Percentiles rank a stretch among this genome's conserved stretches.
phyloP scores from a whole-genome alignment of 768 basidiomycete genomes.

The Suillus brevipes region DNA sequence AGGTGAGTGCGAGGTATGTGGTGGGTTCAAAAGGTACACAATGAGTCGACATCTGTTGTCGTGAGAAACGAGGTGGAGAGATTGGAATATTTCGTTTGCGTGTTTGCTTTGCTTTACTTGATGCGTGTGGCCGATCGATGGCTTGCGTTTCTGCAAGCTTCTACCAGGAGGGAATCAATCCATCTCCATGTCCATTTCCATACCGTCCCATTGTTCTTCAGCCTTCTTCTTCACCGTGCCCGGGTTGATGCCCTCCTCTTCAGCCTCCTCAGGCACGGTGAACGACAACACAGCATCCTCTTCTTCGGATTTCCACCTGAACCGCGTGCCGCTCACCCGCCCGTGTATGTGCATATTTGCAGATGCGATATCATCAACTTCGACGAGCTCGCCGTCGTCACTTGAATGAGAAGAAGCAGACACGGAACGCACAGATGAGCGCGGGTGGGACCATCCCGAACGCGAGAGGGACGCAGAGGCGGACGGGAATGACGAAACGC shows the following conservation, averaged over 20 bases:
- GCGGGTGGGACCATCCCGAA: constrained; percentile 54
- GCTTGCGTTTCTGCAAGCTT: background rate
- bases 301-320: constrained; percentile 43
- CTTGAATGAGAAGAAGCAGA: constrained; percentile 42
- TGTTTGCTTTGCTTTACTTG: background rate
- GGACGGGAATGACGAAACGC: constrained; percentile 24
- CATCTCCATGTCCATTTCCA: constrained; percentile 55
- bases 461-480: constrained; percentile 22
- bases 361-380: constrained; percentile 17
- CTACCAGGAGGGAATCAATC: constrained; percentile 14
- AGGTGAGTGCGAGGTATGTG: constrained; percentile 5
- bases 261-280: constrained; percentile 49
- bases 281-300: constrained; percentile 42
- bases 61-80: background rate
- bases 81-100: background rate
- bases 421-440: constrained; percentile 48
- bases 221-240: constrained; percentile 13
- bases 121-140: background rate
- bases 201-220: constrained; percentile 39
- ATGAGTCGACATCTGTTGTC: background rate
- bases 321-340: constrained; percentile 26
- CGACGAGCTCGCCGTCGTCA: constrained; percentile 35
- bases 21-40: background rate
- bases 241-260: constrained; percentile 36
- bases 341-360: constrained; percentile 16